Base-by-base conservation (phyloP, 495 filamentous ascomycete species). In the Penicillium malachiteum region DNA sequence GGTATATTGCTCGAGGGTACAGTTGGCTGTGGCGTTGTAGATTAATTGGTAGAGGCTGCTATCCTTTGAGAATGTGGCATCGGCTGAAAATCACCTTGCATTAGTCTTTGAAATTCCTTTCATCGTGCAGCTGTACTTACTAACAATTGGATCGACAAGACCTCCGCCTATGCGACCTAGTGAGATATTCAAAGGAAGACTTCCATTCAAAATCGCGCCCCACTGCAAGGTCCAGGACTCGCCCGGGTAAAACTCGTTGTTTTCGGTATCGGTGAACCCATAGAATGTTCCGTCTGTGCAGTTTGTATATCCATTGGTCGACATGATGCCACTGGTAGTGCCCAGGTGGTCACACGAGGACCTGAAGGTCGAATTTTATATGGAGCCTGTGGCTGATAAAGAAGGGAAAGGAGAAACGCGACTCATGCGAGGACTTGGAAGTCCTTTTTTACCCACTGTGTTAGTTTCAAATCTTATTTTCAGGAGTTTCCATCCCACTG, bases 1-100 rank as follows among this genome's bases (percentile, higher is more conserved):
- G 38, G 17, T 52, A 33, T 52, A 52, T 33, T 42, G 38, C 18
- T 52, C 50, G n/a, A 52, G 39, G 2, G 50, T 52, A 21, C 50
- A 52, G 39, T 52, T 52, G n/a, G 50, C 50, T 18, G 38, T 52
- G 13, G 21, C 18, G 18, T 52, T 52, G 18, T 5, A 4, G 21
- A 52, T 26, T 10, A 52, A 17, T 34, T 52, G 38, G 38, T 52
- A 52, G 9, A 52, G 38, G 17, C 1, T 33, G 50, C 50, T 52
- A 17, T 10, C 6, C 13, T 17, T 52, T 12, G 38, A 32, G 31
- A 52, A 52, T 13, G 38, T 44, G 4, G 50, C 50, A 17, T 30
- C 26, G 12, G 39, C 50, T 52, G 13, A 33, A 13, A 5, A 38
- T 6, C 14, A 33, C 11, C 43, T 1, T 10, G 5, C 17, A 6